Conservation (phyloP, 148 eudicot genomes). For the Spergularia bocconei region DNA sequence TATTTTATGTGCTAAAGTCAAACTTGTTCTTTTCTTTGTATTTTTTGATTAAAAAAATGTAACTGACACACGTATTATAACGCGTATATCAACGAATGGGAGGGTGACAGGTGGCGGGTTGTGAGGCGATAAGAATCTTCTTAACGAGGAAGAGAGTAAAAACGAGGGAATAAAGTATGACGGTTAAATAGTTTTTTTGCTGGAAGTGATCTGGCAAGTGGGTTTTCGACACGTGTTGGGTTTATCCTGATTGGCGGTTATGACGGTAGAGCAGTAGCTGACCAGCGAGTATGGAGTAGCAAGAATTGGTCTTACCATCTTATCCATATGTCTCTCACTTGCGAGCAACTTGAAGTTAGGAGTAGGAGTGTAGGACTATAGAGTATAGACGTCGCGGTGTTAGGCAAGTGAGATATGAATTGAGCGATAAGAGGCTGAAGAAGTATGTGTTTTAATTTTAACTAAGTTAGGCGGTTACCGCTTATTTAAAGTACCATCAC, state of each 20-base stretch:
- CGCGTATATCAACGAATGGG: conserved; percentile 10
- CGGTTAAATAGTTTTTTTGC: not conserved
- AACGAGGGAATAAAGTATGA: not conserved
- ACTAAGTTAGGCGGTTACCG: too few relatives aligned
- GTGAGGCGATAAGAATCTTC: conserved; percentile 4
- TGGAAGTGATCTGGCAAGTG: conserved; percentile 2
- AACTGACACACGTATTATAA: conserved; percentile 9
- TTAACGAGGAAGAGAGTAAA: not conserved
- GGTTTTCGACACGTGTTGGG: conserved; percentile 10
- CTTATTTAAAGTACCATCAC: too few relatives aligned
- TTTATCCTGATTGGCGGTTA: conserved; percentile 14
- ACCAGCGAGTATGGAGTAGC: not conserved
- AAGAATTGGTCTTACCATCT: not conserved
- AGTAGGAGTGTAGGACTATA: too few relatives aligned
- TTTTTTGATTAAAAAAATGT: not conserved
- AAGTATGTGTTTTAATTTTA: too few relatives aligned
- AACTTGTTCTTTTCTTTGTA: conserved; percentile 8
- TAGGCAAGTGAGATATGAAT: too few relatives aligned
- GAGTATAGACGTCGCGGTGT: too few relatives aligned
- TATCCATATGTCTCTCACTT: not conserved
- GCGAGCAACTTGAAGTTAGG: too few relatives aligned
- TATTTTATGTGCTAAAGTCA: not conserved
- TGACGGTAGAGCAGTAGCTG: not conserved
- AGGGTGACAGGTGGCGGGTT: not conserved
- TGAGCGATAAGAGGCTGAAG: too few relatives aligned